Conservation (phyloP, 768 basidiomycete species). For the Favolaschia claudopus region DNA sequence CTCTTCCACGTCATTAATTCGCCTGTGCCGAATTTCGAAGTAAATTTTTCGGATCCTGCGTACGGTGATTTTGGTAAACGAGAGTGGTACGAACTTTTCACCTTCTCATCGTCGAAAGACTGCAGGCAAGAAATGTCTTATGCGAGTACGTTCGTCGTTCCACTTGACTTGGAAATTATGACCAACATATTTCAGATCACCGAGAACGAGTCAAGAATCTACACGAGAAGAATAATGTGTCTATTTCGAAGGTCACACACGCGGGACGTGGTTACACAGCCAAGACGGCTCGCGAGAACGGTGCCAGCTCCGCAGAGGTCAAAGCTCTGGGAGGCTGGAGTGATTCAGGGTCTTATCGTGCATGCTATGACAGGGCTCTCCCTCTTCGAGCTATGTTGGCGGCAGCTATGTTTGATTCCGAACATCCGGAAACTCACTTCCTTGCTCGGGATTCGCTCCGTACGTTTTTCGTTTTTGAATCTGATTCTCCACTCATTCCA, state of each 20-base stretch:
- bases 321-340: slow-evolving; percentile 44
- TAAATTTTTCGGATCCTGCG: slow-evolving; percentile 32
- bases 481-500: not conserved
- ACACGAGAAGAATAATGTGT: slow-evolving; percentile 31
- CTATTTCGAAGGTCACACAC: slow-evolving; percentile 40
- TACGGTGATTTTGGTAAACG: slow-evolving; percentile 34
- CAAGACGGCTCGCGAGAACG: slow-evolving; percentile 34
- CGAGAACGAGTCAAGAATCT: slow-evolving; percentile 32
- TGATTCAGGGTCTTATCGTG: slow-evolving; percentile 31
- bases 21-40: slow-evolving; percentile 30
- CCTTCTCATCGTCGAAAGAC: slow-evolving; percentile 29
- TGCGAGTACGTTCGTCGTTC: slow-evolving; percentile 33
- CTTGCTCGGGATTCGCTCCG: slow-evolving; percentile 31
- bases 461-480: slow-evolving; percentile 21
- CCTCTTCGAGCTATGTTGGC: slow-evolving; percentile 39
- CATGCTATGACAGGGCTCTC: slow-evolving; percentile 38
- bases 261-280: slow-evolving; percentile 38
- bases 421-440: slow-evolving; percentile 34
- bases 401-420: slow-evolving; percentile 38
- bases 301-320: slow-evolving; percentile 32
- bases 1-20: slow-evolving; percentile 37
- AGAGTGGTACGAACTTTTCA: slow-evolving; percentile 36
- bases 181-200: slow-evolving; percentile 30
- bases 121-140: slow-evolving; percentile 33
- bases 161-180: not conserved